Conservation (phyloP, 768 basidiomycete species). For the Pseudohyphozyma bogoriensis region DNA sequence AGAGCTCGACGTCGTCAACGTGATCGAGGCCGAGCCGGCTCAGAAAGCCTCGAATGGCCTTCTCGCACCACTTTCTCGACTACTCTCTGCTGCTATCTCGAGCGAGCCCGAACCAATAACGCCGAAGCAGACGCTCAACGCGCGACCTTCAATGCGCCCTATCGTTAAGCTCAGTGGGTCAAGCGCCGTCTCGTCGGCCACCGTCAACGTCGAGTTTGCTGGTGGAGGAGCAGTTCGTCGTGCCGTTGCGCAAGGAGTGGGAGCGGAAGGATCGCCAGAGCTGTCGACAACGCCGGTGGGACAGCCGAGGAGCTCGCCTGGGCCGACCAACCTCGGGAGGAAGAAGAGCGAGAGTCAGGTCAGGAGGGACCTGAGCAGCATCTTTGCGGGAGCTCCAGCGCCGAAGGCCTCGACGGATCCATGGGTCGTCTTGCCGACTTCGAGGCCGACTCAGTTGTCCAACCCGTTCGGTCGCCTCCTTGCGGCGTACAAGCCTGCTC, state of each 20-base stretch:
- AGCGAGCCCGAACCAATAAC: constrained; percentile 3
- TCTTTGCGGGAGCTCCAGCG: constrained; percentile 69
- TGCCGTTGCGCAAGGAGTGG: constrained; percentile 3
- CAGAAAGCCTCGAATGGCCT: constrained; percentile 33
- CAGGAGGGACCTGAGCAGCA: constrained; percentile 53
- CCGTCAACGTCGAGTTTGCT: constrained; percentile 93
- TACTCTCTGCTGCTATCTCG: constrained; percentile 24
- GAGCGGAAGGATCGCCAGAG: constrained; percentile 1
- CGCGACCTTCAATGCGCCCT: constrained; percentile 13
- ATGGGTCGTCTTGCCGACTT: constrained; percentile 58
- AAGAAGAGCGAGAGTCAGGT: constrained; percentile 15
- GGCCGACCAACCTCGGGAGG: not conserved
- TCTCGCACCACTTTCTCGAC: constrained; percentile 35
- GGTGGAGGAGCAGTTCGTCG: constrained; percentile 39
- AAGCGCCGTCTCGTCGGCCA: constrained; percentile 74
- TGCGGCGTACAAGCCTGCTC: constrained; percentile 10
- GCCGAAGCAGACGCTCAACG: not conserved
- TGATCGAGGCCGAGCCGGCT: constrained; percentile 42
- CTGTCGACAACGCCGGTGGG: not conserved
- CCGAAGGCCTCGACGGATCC: constrained; percentile 49
- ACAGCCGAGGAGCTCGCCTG: not conserved
- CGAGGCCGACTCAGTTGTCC: constrained; percentile 29
- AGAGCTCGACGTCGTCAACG: constrained; percentile 57
- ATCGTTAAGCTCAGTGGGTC: constrained; percentile 76
- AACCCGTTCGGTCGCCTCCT: constrained; percentile 16